Evolutionary conservation across 2,329 filamentous ascomycete genomes (phyloP).

Genomic region (Colletotrichum sublineola): DNA sequence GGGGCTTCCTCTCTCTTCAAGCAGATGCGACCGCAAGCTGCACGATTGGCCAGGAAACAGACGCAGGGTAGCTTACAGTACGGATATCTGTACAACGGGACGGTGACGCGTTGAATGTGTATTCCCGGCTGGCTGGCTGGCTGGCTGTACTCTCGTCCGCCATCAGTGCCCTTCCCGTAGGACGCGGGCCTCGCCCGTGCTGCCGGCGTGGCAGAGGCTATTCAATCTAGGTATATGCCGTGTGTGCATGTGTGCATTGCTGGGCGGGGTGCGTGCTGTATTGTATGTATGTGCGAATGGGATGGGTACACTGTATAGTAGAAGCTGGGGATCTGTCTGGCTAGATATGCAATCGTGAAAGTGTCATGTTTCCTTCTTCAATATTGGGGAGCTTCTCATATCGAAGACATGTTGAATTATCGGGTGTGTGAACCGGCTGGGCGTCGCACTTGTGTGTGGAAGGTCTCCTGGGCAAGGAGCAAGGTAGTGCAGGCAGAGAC

Average conservation of each 20-base stretch:
- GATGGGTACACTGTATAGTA: too few species aligned
- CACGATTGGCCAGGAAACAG: conserved; percentile 6
- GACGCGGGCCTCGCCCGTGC: conserved; percentile 31
- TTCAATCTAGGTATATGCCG: conserved; percentile 7
- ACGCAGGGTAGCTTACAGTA: conserved; percentile 35
- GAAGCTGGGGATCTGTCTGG: conserved; percentile 3
- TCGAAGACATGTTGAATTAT: conserved; percentile 2
- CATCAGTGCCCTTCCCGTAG: conserved; percentile 28
- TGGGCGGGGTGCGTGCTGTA: conserved; percentile 5
- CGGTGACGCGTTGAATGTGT: conserved; percentile 18
- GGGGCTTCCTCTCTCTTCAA: conserved; percentile 13
- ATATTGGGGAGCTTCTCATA: conserved; percentile 12
- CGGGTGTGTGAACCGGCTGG: conserved; percentile 20
- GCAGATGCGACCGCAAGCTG: conserved; percentile 22
- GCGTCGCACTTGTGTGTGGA: conserved; percentile 14
- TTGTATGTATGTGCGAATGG: background rate
- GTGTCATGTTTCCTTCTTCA: conserved; percentile 24
- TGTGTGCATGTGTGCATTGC: background rate
- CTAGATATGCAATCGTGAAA: conserved; percentile 18
- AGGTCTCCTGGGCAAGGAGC: background rate
- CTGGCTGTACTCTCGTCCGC: conserved; percentile 25
- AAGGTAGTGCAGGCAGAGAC: background rate
- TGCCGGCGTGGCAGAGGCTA: background rate
- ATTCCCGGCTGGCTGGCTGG: conserved; percentile 11
- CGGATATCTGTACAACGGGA: conserved; percentile 29